Evolutionary conservation across 2,329 filamentous ascomycete genomes (phyloP), one percentile per base, ranked within the genome.

Genomic region (Shiraia sp.): DNA sequence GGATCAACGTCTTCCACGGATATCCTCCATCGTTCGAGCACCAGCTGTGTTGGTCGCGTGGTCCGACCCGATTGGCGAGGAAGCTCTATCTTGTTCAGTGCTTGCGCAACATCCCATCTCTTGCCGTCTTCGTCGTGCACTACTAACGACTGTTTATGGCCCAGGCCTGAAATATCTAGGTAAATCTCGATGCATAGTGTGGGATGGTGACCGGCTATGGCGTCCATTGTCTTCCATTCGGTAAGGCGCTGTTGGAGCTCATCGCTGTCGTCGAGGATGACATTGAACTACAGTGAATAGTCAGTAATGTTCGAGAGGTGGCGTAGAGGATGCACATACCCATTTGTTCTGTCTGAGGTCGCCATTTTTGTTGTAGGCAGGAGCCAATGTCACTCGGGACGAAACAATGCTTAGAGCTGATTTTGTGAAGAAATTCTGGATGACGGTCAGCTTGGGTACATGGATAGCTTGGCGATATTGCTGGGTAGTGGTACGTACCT

Each of bases 341-440:
- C 90, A 95, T 82, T 88, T 90, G 66, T 93, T 95, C 36, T 87
- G 79, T 69, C 85, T 87, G 49, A 81, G 81, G 51, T 81, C 77
- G 14, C 81, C 78, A 48, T 78, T 79, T 57, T 77, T 79, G 19
- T 70, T 78, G 62, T 75, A 79, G 24, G 73, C 65, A 66, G 80
- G 71, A 63, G 85, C 72, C 7, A 95, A 78, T 40, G 83, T 82
- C 49, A 91, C 84, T 55, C 92, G 81, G 8, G 91, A 87, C 53
- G 91, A 87, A 25, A 95, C 75, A 40, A 97, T 85, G 35, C 93
- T 81, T 36, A 93, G 80, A 27, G 90, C 89, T 25, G 88, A 86
- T 75, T 96, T 97, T 55, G 83, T 85, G 68, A 91, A 88, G 71
- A 95, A 93, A 67, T 96, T 96, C 90, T 96, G 61, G n/a, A n/a